Evolutionary conservation across 495 filamentous ascomycete genomes (phyloP).

Genomic region (Lophium mytilinum): DNA sequence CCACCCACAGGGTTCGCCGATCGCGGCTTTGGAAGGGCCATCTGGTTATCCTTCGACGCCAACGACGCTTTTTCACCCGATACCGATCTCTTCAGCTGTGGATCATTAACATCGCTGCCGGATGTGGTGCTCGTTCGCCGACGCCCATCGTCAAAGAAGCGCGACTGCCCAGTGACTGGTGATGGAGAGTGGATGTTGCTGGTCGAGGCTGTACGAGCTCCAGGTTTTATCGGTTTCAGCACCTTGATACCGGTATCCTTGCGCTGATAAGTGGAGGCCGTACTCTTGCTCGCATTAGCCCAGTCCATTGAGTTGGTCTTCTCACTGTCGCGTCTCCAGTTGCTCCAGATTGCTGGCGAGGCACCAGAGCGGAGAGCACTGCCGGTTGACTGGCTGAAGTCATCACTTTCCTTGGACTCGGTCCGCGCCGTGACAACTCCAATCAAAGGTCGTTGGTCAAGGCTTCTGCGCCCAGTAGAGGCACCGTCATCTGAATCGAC

Average conservation of each 20-base stretch:
- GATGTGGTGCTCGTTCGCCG: constrained; percentile 16
- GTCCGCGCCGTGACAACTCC: constrained; percentile 6
- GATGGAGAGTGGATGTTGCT: constrained; percentile 10
- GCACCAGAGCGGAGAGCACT: constrained; percentile 28
- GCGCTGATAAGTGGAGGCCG: constrained; percentile 28
- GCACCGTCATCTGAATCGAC: constrained; percentile 16
- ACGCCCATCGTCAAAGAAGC: constrained; percentile 37
- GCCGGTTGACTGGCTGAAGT: constrained; percentile 17
- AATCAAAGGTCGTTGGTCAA: constrained; percentile 17
- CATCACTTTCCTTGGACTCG: constrained; percentile 18
- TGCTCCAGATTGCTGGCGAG: constrained; percentile 35
- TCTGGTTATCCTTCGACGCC: constrained; percentile 35
- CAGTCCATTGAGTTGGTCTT: constrained; percentile 30
- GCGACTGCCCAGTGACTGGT: constrained; percentile 25
- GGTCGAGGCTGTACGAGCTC: constrained; percentile 26
- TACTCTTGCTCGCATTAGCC: constrained; percentile 28
- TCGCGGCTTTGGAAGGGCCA: constrained; percentile 41
- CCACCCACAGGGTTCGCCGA: constrained; percentile 75
- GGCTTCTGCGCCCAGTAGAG: constrained; percentile 12
- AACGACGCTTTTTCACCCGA: constrained; percentile 26
- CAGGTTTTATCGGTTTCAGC: constrained; percentile 30
- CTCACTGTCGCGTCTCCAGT: constrained; percentile 33
- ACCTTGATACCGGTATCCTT: constrained; percentile 38
- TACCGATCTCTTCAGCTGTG: constrained; percentile 10
- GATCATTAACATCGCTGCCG: constrained; percentile 5